Evolutionary conservation across 2,329 filamentous ascomycete genomes (phyloP), one percentile per base, ranked within the genome.

Genomic region (Penicillium rolfsii): DNA sequence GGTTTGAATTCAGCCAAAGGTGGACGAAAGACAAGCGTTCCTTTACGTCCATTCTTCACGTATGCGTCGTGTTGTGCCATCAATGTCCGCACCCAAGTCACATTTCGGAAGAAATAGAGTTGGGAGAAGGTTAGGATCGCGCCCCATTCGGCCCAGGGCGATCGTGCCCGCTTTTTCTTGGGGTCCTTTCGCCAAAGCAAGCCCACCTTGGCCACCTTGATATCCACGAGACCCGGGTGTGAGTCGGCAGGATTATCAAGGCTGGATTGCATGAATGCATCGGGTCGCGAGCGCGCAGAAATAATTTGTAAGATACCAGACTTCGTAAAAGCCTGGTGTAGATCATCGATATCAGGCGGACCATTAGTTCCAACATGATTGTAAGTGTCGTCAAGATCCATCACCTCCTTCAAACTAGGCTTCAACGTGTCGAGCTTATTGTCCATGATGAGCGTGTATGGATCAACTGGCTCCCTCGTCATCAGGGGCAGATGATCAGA

Each of bases 111-210:
- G 76, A 99, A 92, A 76, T 97, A 99, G 7, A 99, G 85, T 72
- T 97, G 94, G 5, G 95, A 96, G n/a, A 94, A 92, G 0, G 95
- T 99, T 33, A 99, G 84, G 60, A 99, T 90, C 26, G 93, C 95
- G 55, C 95, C 95, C 95, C 95, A 99, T 83, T 99, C 95, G 73
- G 97, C 94, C 95, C 95, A 99, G 1, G 95, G 94, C 11, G 94
- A 97, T 46, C 94, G 86, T 0, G 93, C 90, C 77, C 96, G 96
- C 79, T 95, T 94, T 79, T 94, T 97, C 79, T 96, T 97, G 1
- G 85, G 81, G 65, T 97, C 93, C 74, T 99, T 99, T 48, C 95
- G 88, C 95, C 95, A 99, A 35, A 99, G 76, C 1, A 97, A 81
- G 4, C 95, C 95, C 53, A 99, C 93, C 76, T 98, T 99, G 48